Evolutionary conservation across 1,284 basidiomycete species (phyloP).

Genomic region (Rhodotorula sp.): DNA sequence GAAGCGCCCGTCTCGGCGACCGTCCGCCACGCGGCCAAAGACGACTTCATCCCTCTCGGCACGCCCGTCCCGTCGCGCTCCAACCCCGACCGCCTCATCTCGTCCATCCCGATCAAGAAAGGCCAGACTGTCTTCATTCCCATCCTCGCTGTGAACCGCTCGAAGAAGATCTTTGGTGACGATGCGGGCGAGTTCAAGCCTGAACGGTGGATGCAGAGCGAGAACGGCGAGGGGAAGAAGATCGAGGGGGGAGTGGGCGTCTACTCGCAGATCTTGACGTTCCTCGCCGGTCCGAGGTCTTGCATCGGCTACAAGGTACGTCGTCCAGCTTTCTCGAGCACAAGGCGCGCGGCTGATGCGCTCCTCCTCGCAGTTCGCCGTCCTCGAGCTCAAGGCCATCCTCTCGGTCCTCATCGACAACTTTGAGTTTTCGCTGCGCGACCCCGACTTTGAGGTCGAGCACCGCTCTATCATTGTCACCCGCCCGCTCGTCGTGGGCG

Average conservation of each 20-base stretch:
- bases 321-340: neutral
- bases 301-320: constrained; percentile 34
- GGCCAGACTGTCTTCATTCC: constrained; percentile 64
- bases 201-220: constrained; percentile 45
- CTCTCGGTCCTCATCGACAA: constrained; percentile 31
- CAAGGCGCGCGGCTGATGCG: neutral
- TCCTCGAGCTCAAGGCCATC: constrained; percentile 36
- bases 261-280: constrained; percentile 29
- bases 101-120: constrained; percentile 54
- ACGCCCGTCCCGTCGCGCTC: constrained; percentile 57
- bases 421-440: constrained; percentile 25
- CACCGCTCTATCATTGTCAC: constrained; percentile 33
- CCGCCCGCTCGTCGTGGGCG: constrained; percentile 31
- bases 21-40: constrained; percentile 67
- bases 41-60: constrained; percentile 69
- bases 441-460: constrained; percentile 21
- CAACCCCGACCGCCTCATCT: constrained; percentile 40
- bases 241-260: constrained; percentile 30
- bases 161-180: constrained; percentile 62
- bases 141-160: constrained; percentile 65
- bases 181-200: constrained; percentile 67
- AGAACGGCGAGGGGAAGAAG: constrained; percentile 7
- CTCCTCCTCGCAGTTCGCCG: neutral
- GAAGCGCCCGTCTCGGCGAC: constrained; percentile 72
- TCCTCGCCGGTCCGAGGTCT: constrained; percentile 31